These are phyloP conservation scores for Lactarius evosmus DNA, from an alignment of 768 basidiomycete species.

Conservation along the genomic window DNA sequence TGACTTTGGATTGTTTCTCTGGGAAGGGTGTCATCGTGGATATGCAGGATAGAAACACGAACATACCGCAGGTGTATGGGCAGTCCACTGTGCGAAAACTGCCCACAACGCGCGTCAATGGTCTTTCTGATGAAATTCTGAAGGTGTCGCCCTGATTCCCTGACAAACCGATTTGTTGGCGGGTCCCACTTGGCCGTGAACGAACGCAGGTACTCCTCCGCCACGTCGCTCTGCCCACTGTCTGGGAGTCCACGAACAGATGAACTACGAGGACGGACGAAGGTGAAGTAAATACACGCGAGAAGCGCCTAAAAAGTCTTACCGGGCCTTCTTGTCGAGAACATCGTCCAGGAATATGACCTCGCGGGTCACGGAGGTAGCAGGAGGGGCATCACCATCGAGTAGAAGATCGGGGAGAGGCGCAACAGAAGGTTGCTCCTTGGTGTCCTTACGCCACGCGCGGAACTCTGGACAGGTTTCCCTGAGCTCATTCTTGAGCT, in stretches of 20 bases:
- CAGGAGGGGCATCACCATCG: background rate
- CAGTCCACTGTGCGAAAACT: constrained; percentile 10
- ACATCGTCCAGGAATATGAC: constrained; percentile 23
- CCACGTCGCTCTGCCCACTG: constrained; percentile 12
- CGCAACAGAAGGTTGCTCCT: background rate
- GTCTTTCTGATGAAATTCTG: background rate
- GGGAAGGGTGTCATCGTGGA: background rate
- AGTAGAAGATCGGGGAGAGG: constrained; percentile 7
- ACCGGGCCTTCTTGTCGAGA: constrained; percentile 7
- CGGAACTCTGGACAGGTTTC: constrained; percentile 23
- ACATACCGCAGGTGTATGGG: constrained; percentile 3
- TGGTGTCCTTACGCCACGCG: background rate
- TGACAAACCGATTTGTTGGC: constrained; percentile 12
- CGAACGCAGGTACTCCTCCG: constrained; percentile 13
- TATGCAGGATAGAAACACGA: background rate
- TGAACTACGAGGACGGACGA: background rate
- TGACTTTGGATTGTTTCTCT: constrained; percentile 11
- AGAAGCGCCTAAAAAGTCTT: background rate
- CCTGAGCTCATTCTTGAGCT: constrained; percentile 13
- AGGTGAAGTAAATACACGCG: background rate
- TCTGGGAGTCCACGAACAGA: constrained; percentile 22
- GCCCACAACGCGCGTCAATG: constrained; percentile 2
- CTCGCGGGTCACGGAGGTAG: background rate
- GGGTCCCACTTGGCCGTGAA: constrained; percentile 9
- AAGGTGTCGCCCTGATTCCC: background rate